Evolutionary conservation across 2,329 filamentous ascomycete genomes (phyloP).

Genomic region (Diaporthe humulicola): DNA sequence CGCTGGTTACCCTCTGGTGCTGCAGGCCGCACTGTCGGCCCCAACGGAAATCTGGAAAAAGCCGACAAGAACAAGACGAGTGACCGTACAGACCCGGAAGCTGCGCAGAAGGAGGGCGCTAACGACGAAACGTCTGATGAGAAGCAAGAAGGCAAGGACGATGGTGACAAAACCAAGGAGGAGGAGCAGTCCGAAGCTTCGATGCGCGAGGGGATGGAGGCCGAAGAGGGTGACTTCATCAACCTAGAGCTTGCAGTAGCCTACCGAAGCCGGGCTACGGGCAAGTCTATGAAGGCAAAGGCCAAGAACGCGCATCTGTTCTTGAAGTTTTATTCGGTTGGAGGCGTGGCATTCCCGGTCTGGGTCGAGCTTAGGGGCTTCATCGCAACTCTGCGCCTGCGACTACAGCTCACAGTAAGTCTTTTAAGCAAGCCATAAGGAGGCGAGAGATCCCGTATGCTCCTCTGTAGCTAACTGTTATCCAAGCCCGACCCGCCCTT

Average conservation of each 20-base stretch:
- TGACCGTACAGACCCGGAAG: constrained; percentile 62
- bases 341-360: constrained; percentile 68
- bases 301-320: constrained; percentile 81
- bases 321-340: constrained; percentile 77
- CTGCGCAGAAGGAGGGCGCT: constrained; percentile 44
- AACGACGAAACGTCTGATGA: constrained; percentile 50
- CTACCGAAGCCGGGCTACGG: constrained; percentile 74
- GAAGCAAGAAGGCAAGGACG: constrained; percentile 47
- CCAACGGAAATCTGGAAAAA: constrained; percentile 69
- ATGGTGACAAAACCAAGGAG: constrained; percentile 49
- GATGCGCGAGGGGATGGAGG: constrained; percentile 74
- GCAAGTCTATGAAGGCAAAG: constrained; percentile 71
- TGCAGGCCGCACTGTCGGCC: constrained; percentile 71
- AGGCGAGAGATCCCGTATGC: too few species aligned
- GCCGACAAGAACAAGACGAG: constrained; percentile 51
- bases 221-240: constrained; percentile 82
- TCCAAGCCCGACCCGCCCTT: constrained; percentile 77
- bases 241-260: constrained; percentile 83
- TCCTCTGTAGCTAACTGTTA: background rate
- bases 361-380: constrained; percentile 83
- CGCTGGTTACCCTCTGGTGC: constrained; percentile 80
- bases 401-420: constrained; percentile 73
- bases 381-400: constrained; percentile 77
- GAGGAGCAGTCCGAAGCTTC: constrained; percentile 54
- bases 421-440: background rate